Evolutionary conservation across 1,284 basidiomycete genomes (phyloP).

Genomic region (Heterobasidion occidentale): DNA sequence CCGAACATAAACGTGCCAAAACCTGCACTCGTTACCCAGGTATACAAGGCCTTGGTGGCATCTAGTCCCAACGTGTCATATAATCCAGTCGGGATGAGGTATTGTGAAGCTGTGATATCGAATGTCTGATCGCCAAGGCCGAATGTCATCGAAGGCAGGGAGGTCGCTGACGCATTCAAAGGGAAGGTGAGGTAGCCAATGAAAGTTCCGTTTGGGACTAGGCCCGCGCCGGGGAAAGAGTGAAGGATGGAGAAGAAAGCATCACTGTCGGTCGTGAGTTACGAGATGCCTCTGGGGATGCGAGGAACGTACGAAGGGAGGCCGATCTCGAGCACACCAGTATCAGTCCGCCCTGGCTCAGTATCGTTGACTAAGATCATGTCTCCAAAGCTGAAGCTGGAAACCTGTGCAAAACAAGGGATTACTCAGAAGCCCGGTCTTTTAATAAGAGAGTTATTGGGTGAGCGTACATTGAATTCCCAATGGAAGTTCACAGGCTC

Average conservation of each 20-base stretch:
- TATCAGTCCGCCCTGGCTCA: not conserved
- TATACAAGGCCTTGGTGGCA: not conserved
- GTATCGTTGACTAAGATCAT: not conserved
- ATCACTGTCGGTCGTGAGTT: not conserved
- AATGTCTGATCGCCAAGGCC: not conserved
- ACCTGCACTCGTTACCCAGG: not conserved
- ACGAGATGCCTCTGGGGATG: not conserved
- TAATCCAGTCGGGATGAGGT: not conserved
- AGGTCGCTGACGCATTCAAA: not conserved
- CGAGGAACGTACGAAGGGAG: not conserved
- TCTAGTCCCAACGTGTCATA: not conserved
- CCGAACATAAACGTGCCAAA: not conserved
- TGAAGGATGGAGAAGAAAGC: not conserved
- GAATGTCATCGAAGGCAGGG: not conserved
- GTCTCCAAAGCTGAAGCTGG: not conserved
- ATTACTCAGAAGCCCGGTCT: not conserved
- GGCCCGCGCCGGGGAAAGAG: not conserved
- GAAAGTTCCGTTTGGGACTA: not conserved
- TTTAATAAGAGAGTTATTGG: not conserved
- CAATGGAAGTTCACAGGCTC: not conserved
- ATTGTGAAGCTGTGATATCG: not conserved
- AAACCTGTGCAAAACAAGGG: not conserved
- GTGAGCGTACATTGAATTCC: not conserved
- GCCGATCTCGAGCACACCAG: not conserved
- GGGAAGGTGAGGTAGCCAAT: not conserved